phyloP scores from a whole-genome alignment of 345 rosid genomes.

The Citrus mangshanensis region DNA sequence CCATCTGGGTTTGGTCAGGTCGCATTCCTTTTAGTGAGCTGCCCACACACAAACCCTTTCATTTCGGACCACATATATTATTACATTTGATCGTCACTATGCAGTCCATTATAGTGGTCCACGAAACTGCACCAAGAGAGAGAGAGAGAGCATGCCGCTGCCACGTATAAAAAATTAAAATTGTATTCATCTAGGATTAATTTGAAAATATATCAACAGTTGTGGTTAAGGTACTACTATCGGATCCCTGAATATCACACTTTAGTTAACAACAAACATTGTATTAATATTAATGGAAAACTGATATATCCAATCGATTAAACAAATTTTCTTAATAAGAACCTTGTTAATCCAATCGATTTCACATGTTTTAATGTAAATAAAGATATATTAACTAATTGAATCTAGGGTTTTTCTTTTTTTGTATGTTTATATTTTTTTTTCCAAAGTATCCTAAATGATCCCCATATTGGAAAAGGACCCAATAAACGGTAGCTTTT shows the following conservation, averaged over 20 bases:
- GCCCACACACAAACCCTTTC: neutral
- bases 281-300: too few relatives aligned
- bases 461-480: slow-evolving; percentile 18
- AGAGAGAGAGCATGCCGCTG: neutral
- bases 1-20: slow-evolving; percentile 14
- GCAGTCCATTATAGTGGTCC: slow-evolving; percentile 15
- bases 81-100: neutral
- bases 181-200: too few relatives aligned
- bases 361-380: neutral
- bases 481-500: slow-evolving; percentile 13
- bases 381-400: neutral
- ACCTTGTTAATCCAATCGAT: neutral
- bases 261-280: too few relatives aligned
- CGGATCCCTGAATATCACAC: too few relatives aligned
- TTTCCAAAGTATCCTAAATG: slow-evolving; percentile 20
- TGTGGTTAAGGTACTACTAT: neutral
- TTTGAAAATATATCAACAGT: too few relatives aligned
- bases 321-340: too few relatives aligned
- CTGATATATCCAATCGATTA: too few relatives aligned
- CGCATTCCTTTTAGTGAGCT: slow-evolving; percentile 11
- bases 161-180: neutral
- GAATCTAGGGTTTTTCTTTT: slow-evolving; percentile 21
- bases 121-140: neutral
- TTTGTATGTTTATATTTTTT: slow-evolving; percentile 13
- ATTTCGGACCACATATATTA: slow-evolving; percentile 6